These are phyloP conservation scores for Tulasnella sp. DNA, from an alignment of 768 basidiomycete species.

Conservation along the genomic window DNA sequence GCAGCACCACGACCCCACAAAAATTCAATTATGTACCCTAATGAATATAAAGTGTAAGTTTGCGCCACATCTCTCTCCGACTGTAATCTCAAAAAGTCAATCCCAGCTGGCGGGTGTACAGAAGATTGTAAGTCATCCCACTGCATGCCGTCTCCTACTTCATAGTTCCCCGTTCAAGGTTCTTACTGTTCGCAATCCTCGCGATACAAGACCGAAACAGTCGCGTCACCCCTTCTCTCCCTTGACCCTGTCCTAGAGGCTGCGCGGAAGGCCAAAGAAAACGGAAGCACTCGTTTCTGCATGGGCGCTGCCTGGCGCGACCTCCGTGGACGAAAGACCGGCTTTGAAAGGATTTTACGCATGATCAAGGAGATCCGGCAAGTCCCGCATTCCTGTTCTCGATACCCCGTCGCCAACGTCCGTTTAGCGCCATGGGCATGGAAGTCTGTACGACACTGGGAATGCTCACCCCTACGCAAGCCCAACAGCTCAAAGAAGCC, in stretches of 20 bases:
- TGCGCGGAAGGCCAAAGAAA: conserved; percentile 85
- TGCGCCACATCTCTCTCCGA: neutral
- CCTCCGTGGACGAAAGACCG: conserved; percentile 79
- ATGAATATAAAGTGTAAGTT: conserved; percentile 96
- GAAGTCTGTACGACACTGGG: conserved; percentile 98
- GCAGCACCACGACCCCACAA: conserved; percentile 71
- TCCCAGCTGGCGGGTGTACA: conserved; percentile 78
- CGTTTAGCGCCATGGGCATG: conserved; percentile 70
- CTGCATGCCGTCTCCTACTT: conserved; percentile 11
- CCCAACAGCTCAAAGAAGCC: conserved; percentile 80
- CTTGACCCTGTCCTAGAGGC: conserved; percentile 88
- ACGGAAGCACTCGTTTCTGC: conserved; percentile 94
- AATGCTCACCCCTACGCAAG: conserved; percentile 92
- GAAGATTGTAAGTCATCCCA: conserved; percentile 69
- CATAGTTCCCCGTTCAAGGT: conserved; percentile 34
- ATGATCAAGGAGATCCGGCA: conserved; percentile 55
- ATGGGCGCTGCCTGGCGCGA: conserved; percentile 99
- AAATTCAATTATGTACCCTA: conserved; percentile 91
- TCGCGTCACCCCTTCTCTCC: conserved; percentile 75
- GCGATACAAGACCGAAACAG: conserved; percentile 78
- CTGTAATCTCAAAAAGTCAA: neutral
- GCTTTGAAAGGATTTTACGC: conserved; percentile 81
- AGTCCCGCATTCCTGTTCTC: neutral
- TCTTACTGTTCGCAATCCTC: conserved; percentile 98
- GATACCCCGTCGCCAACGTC: neutral